phyloP scores from a whole-genome alignment of 768 basidiomycete species.

The Russula compacta region DNA sequence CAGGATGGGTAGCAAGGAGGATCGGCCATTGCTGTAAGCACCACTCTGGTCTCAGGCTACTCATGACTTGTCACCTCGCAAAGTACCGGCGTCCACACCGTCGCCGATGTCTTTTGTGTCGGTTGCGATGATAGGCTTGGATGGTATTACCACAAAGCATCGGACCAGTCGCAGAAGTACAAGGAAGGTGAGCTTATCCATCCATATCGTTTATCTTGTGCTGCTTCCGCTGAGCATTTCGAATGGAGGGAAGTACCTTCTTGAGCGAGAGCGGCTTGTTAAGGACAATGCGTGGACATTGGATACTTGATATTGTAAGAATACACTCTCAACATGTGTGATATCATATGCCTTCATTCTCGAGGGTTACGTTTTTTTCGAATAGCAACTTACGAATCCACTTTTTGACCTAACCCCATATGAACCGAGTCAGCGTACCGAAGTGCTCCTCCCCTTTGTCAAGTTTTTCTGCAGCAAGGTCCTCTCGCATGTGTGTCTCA shows the following conservation, averaged over 20 bases:
- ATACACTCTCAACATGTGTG: not conserved
- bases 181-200: slow-evolving; percentile 56
- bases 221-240: not conserved
- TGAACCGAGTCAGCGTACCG: slow-evolving; percentile 24
- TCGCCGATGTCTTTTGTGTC: slow-evolving; percentile 71
- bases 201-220: not conserved
- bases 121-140: slow-evolving; percentile 73
- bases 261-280: slow-evolving; percentile 69
- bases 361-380: not conserved
- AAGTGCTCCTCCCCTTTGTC: slow-evolving; percentile 27
- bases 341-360: not conserved
- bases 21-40: slow-evolving; percentile 59
- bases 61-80: not conserved
- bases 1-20: slow-evolving; percentile 63
- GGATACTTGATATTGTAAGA: slow-evolving; percentile 32
- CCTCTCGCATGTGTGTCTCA: slow-evolving; percentile 59
- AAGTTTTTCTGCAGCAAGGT: slow-evolving; percentile 38
- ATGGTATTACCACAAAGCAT: slow-evolving; percentile 78
- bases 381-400: not conserved
- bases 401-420: slow-evolving; percentile 24
- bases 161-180: slow-evolving; percentile 70
- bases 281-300: slow-evolving; percentile 78
- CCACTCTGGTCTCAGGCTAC: not conserved
- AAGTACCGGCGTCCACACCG: slow-evolving; percentile 75
- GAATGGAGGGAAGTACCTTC: slow-evolving; percentile 63